Percentiles rank a stretch among this genome's conserved stretches.
These are phyloP conservation scores for Neonectria punicea DNA, from an alignment of 2,329 filamentous ascomycete genomes.

Conservation along the genomic window DNA sequence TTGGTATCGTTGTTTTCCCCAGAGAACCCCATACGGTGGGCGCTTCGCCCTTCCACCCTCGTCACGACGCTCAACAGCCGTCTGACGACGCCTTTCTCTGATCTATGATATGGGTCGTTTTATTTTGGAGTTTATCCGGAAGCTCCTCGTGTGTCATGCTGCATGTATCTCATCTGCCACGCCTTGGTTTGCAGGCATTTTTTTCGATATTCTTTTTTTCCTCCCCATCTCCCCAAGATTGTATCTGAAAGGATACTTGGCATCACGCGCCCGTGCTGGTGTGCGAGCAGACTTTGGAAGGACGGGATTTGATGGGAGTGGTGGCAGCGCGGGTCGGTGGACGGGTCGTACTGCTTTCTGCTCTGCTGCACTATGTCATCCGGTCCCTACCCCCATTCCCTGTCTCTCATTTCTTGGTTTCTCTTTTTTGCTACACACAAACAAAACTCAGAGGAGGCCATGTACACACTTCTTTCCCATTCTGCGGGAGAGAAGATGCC, in stretches of 20 bases:
- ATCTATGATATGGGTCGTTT: constrained; percentile 35
- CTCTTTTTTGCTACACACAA: constrained; percentile 37
- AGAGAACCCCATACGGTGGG: constrained; percentile 6
- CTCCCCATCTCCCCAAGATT: constrained; percentile 26
- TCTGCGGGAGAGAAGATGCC: background rate
- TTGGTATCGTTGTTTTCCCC: constrained; percentile 23
- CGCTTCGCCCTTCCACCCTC: constrained; percentile 15
- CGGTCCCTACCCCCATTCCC: constrained; percentile 31
- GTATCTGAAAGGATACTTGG: constrained; percentile 33
- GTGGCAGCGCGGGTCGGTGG: constrained; percentile 41
- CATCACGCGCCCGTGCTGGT: constrained; percentile 23
- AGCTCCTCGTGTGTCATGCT: constrained; percentile 37
- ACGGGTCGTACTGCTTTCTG: constrained; percentile 45
- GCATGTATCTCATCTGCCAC: constrained; percentile 37
- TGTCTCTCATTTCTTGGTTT: constrained; percentile 16
- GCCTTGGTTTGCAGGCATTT: constrained; percentile 35
- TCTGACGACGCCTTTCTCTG: constrained; percentile 23
- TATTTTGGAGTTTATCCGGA: constrained; percentile 42
- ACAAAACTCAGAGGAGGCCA: constrained; percentile 28
- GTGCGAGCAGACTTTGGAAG: constrained; percentile 34
- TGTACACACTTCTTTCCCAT: background rate
- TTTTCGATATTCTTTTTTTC: constrained; percentile 29
- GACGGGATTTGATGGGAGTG: constrained; percentile 36
- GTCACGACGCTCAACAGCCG: constrained; percentile 28
- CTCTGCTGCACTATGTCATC: constrained; percentile 45